These are phyloP conservation scores for Fraxinus cuspidata DNA, from an alignment of 257 asterid genomes.

Conservation along the genomic window DNA sequence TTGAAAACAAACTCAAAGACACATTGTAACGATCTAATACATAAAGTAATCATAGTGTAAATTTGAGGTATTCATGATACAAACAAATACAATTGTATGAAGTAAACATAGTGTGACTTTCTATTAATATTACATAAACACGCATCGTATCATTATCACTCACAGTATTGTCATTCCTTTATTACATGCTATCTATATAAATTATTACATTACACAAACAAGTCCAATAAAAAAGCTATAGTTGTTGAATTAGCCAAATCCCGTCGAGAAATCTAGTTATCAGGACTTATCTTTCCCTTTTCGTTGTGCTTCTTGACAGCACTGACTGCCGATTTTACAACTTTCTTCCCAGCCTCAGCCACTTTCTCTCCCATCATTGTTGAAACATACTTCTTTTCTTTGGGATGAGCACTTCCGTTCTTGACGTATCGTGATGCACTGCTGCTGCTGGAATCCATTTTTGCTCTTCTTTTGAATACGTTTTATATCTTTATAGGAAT, in stretches of 20 bases:
- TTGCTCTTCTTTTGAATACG: too few species aligned
- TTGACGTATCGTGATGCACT: not conserved
- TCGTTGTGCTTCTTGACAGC: conserved; percentile 26
- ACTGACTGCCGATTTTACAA: conserved; percentile 15
- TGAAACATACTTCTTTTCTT: conserved; percentile 25
- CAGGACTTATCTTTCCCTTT: conserved; percentile 25
- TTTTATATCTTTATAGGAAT: too few species aligned
- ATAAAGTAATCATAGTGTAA: not conserved
- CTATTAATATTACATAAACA: too few species aligned
- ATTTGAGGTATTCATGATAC: not conserved
- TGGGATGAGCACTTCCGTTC: conserved; percentile 25
- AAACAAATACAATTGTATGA: too few species aligned
- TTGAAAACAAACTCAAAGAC: not conserved
- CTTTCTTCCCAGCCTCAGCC: not conserved
- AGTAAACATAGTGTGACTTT: too few species aligned
- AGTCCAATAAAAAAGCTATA: too few species aligned
- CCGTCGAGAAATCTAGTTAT: not conserved
- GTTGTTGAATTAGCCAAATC: fast-evolving
- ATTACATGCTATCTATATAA: too few species aligned
- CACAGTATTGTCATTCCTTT: too few species aligned
- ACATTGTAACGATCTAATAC: not conserved
- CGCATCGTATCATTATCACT: too few species aligned
- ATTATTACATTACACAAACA: too few species aligned
- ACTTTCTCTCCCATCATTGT: conserved; percentile 30
- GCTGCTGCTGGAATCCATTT: not conserved